Evolutionary conservation across 257 asterid genomes (phyloP).

Genomic region (Rhazya stricta): DNA sequence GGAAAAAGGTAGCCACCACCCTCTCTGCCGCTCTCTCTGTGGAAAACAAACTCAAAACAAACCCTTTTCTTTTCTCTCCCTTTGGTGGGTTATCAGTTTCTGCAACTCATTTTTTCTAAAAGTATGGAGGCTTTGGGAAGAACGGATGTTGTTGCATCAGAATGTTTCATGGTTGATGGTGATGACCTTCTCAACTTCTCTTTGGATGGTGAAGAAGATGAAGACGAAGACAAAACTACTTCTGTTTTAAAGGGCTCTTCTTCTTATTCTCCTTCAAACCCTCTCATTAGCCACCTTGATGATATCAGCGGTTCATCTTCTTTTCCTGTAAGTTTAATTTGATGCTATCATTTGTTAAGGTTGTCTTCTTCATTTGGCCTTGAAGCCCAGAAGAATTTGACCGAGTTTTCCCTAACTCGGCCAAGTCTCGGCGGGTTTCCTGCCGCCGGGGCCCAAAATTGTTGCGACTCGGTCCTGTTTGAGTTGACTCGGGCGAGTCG

Average conservation of each 20-base stretch:
- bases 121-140: slow-evolving; percentile 46
- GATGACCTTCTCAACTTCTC: slow-evolving; percentile 68
- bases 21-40: background rate
- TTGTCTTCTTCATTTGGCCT: slow-evolving; percentile 5
- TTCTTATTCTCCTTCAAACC: slow-evolving; percentile 21
- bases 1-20: slow-evolving; percentile 13
- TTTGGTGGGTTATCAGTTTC: slow-evolving; percentile 2
- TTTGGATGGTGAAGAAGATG: slow-evolving; percentile 47
- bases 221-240: slow-evolving; percentile 16
- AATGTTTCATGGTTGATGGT: slow-evolving; percentile 42
- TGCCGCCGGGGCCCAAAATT: slow-evolving; percentile 4
- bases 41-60: slow-evolving; percentile 21
- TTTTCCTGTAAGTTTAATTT: slow-evolving; percentile 31
- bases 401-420: slow-evolving; percentile 38
- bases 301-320: slow-evolving; percentile 16
- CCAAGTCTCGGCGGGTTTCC: slow-evolving; percentile 28
- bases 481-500: slow-evolving; percentile 38
- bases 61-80: slow-evolving; percentile 6
- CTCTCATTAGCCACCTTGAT: slow-evolving; percentile 18
- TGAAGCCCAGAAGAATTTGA: background rate
- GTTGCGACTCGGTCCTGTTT: slow-evolving; percentile 26
- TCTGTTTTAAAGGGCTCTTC: slow-evolving; percentile 5
- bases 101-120: background rate
- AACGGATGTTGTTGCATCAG: slow-evolving; percentile 20
- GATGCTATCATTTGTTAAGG: background rate